Evolutionary conservation across 306 rosid genomes (phyloP).

Genomic region (Vicia sativa): DNA sequence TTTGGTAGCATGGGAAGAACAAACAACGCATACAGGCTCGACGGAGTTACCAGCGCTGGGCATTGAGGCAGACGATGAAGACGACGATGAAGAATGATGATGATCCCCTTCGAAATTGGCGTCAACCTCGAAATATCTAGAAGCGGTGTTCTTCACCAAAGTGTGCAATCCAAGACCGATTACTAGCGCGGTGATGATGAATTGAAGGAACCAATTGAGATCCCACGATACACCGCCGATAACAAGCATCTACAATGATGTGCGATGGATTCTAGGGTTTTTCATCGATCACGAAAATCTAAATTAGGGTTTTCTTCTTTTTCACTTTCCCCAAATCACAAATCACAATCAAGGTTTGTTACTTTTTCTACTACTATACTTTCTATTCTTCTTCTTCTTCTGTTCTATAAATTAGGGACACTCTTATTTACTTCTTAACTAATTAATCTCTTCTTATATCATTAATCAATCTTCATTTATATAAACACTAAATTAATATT

Average conservation of each 20-base stretch:
- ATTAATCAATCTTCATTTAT: no score
- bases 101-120: constrained; percentile 72
- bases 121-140: constrained; percentile 86
- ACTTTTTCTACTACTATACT: background rate
- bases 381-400: background rate
- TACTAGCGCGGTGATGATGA: constrained; percentile 52
- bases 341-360: background rate
- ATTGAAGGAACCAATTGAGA: constrained; percentile 84
- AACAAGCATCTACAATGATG: constrained; percentile 82
- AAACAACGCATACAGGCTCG: constrained; percentile 57
- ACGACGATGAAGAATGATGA: constrained; percentile 23
- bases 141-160: constrained; percentile 76
- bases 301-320: constrained; percentile 34
- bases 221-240: constrained; percentile 72
- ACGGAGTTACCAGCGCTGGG: constrained; percentile 50
- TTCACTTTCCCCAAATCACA: background rate
- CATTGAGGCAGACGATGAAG: constrained; percentile 51
- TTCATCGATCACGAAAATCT: constrained; percentile 26
- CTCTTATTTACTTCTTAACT: no score
- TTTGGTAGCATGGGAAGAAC: constrained; percentile 52
- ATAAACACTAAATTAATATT: no score
- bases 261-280: constrained; percentile 38
- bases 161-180: constrained; percentile 58
- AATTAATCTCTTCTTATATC: no score
- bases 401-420: background rate